These are phyloP conservation scores for Megacollybia marginata DNA, from an alignment of 768 basidiomycete genomes.

Conservation along the genomic window DNA sequence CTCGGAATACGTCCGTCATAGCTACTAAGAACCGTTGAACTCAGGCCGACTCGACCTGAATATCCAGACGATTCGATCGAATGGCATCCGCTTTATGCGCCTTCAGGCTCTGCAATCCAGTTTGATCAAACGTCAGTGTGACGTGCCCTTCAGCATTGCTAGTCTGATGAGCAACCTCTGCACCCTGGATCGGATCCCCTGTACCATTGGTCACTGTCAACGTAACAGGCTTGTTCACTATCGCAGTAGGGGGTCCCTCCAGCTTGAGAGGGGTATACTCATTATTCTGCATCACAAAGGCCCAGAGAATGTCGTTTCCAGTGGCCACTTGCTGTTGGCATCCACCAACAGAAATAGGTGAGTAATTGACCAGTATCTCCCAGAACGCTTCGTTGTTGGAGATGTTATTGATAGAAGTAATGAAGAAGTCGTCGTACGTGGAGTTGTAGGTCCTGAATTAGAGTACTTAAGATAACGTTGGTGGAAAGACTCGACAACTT, in stretches of 20 bases:
- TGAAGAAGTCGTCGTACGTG: conserved; percentile 36
- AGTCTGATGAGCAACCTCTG: conserved; percentile 20
- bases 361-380: conserved; percentile 27
- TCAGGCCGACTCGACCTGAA: conserved; percentile 2
- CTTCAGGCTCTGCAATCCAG: conserved; percentile 21
- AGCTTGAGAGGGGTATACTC: conserved; percentile 31
- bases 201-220: conserved; percentile 33
- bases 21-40: too few relatives aligned
- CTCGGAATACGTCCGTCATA: too few relatives aligned
- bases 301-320: conserved; percentile 27
- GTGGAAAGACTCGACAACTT: conserved; percentile 1
- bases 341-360: conserved; percentile 28
- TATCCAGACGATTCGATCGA: conserved; percentile 21
- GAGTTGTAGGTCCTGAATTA: not conserved
- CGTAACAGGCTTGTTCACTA: conserved; percentile 15
- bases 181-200: conserved; percentile 24
- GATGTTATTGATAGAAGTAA: conserved; percentile 28
- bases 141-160: conserved; percentile 20
- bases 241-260: conserved; percentile 19
- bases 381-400: too few relatives aligned
- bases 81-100: conserved; percentile 24
- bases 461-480: too few relatives aligned
- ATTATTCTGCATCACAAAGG: conserved; percentile 24
- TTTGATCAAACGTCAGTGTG: conserved; percentile 15
- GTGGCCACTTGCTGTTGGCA: conserved; percentile 29